These are phyloP conservation scores for Verticillium albo-atrum DNA, from an alignment of 2,329 filamentous ascomycete species.

Conservation along the genomic window DNA sequence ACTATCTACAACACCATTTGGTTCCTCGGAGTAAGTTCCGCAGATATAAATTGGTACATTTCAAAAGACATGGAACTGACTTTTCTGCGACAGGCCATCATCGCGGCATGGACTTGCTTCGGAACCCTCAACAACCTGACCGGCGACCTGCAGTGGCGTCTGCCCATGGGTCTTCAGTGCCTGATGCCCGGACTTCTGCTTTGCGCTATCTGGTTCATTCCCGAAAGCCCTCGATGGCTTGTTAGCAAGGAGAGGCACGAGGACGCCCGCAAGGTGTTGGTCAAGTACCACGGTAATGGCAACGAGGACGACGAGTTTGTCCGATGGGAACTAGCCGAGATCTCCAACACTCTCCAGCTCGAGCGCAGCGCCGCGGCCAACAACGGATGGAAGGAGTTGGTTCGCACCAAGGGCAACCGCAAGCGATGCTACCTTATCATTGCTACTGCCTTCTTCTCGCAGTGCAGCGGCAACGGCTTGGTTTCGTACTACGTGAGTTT, in stretches of 20 bases:
- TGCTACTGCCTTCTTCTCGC: conserved; percentile 54
- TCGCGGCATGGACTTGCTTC: conserved; percentile 46
- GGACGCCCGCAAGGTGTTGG: conserved; percentile 27
- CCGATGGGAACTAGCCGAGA: conserved; percentile 55
- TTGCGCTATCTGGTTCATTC: conserved; percentile 44
- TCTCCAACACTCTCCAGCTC: conserved; percentile 51
- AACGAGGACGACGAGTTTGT: conserved; percentile 41
- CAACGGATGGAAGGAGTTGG: conserved; percentile 49
- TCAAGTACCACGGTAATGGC: conserved; percentile 25
- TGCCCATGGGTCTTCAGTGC: conserved; percentile 44
- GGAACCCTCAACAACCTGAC: conserved; percentile 36
- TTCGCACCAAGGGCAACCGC: conserved; percentile 52
- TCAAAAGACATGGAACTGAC: background rate
- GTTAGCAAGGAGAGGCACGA: conserved; percentile 31
- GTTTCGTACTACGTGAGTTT: conserved; percentile 54
- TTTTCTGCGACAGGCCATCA: conserved; percentile 13
- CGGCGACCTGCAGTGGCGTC: conserved; percentile 48
- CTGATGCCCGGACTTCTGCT: conserved; percentile 43
- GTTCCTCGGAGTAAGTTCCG: conserved; percentile 37
- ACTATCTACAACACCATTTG: conserved; percentile 52
- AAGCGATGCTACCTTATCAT: conserved; percentile 47
- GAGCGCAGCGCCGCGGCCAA: conserved; percentile 42
- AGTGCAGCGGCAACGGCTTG: conserved; percentile 57
- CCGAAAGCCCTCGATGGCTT: conserved; percentile 37
- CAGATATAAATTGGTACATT: background rate